phyloP scores from a whole-genome alignment of 1,139 yeast species.

The Geotrichum siamense region DNA sequence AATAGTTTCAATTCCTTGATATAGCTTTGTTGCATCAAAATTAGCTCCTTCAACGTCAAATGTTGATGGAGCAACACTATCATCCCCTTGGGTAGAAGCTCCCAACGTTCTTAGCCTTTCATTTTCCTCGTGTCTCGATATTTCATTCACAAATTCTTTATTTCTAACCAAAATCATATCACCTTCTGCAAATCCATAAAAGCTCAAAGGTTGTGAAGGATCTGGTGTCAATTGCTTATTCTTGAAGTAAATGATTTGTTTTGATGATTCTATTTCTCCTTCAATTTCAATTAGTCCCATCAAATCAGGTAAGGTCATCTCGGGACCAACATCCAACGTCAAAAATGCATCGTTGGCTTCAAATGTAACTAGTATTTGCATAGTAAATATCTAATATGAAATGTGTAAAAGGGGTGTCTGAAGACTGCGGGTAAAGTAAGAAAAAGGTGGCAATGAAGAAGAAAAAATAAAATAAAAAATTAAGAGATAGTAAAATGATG shows the following conservation, averaged over 20 bases:
- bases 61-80: slow-evolving; percentile 9
- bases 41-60: slow-evolving; percentile 8
- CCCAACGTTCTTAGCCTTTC: too few relatives aligned
- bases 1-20: slow-evolving; percentile 32
- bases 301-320: slow-evolving; percentile 60
- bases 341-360: slow-evolving; percentile 27
- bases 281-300: slow-evolving; percentile 75
- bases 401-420: slow-evolving; percentile 21
- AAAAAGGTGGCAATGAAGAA: background rate
- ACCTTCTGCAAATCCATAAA: slow-evolving; percentile 46
- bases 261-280: slow-evolving; percentile 44
- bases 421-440: background rate
- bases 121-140: slow-evolving; percentile 7
- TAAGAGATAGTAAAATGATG: too few relatives aligned
- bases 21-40: slow-evolving; percentile 18
- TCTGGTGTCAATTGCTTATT: slow-evolving; percentile 36
- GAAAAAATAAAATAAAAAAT: too few relatives aligned
- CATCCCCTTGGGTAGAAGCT: slow-evolving; percentile 21
- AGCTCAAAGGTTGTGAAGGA: slow-evolving; percentile 38
- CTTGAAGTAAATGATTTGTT: slow-evolving; percentile 46
- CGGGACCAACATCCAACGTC: slow-evolving; percentile 54
- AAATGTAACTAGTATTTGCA: slow-evolving; percentile 26
- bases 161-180: slow-evolving; percentile 47
- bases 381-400: slow-evolving; percentile 26
- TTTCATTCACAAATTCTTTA: slow-evolving; percentile 8